Evolutionary conservation across 768 basidiomycete genomes (phyloP).

Genomic region (Neoboletus subvelutipes): DNA sequence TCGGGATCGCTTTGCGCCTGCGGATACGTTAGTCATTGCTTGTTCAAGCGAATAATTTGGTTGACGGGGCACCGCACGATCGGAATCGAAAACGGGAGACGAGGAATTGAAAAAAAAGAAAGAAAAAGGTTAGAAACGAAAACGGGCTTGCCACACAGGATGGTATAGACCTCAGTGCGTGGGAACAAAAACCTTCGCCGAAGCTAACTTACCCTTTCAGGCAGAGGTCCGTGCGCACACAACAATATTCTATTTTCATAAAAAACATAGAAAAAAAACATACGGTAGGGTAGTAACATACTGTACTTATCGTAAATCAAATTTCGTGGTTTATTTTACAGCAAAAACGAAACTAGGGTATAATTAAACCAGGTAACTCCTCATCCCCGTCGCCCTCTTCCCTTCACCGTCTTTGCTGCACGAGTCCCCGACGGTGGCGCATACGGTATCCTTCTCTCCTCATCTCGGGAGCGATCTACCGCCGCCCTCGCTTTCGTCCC

Average conservation of each 20-base stretch:
- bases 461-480: slow-evolving; percentile 11
- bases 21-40: slow-evolving; percentile 76
- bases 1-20: slow-evolving; percentile 83
- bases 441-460: slow-evolving; percentile 3
- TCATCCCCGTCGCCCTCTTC: not conserved
- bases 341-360: too few species aligned
- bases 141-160: not conserved
- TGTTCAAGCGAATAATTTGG: slow-evolving; percentile 41
- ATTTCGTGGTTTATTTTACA: not conserved
- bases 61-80: slow-evolving; percentile 86
- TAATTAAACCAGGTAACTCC: not conserved
- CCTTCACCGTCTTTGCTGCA: slow-evolving; percentile 7
- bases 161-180: not conserved
- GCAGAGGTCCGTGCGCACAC: slow-evolving; percentile 18
- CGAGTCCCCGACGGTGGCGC: slow-evolving; percentile 15
- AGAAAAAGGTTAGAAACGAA: not conserved
- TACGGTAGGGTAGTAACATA: not conserved
- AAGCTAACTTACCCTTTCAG: not conserved
- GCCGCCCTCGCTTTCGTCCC: slow-evolving; percentile 14
- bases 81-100: slow-evolving; percentile 22
- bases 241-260: too few species aligned
- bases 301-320: not conserved
- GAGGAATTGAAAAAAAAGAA: not conserved
- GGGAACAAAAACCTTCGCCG: not conserved
- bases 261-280: not conserved